A percentile compares a stretch with the other conserved stretches of the same genome.
These are phyloP conservation scores for Aspergillus haitiensis DNA, from an alignment of 495 filamentous ascomycete species.

Conservation along the genomic window DNA sequence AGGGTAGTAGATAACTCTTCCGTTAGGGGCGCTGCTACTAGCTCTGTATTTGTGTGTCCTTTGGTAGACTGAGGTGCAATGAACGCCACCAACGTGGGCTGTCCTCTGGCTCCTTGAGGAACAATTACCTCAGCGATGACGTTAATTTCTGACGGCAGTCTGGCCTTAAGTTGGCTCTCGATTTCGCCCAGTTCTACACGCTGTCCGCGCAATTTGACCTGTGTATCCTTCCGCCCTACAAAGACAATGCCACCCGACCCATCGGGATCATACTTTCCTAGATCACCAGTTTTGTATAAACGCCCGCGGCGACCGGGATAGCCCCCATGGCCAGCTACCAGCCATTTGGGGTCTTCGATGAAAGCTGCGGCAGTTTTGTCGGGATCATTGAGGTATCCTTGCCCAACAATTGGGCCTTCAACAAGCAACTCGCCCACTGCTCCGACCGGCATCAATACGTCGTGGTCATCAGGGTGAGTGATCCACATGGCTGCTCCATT, in stretches of 20 bases:
- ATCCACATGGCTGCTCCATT: constrained; percentile 50
- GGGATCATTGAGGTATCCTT: constrained; percentile 51
- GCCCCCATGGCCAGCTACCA: constrained; percentile 39
- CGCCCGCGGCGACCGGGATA: constrained; percentile 38
- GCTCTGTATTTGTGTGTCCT: constrained; percentile 20
- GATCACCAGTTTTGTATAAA: constrained; percentile 53
- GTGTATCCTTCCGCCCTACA: constrained; percentile 60
- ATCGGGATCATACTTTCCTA: constrained; percentile 57
- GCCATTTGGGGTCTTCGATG: constrained; percentile 50
- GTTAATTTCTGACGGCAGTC: constrained; percentile 32
- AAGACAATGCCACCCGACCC: constrained; percentile 53
- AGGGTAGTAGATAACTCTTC: constrained; percentile 25
- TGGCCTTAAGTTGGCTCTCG: constrained; percentile 39
- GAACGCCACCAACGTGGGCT: constrained; percentile 41
- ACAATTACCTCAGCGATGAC: constrained; percentile 44
- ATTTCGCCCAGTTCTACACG: constrained; percentile 62
- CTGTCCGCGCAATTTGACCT: constrained; percentile 64
- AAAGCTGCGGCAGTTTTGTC: constrained; percentile 49
- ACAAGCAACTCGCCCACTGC: constrained; percentile 55
- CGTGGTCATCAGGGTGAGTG: constrained; percentile 46
- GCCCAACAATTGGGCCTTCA: constrained; percentile 54
- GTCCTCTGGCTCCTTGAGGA: constrained; percentile 31
- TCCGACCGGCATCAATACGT: constrained; percentile 50
- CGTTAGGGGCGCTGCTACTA: constrained; percentile 20
- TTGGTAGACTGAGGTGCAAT: constrained; percentile 33